phyloP scores from a whole-genome alignment of 106 monocot genomes.

The Iris macrosiphon region DNA sequence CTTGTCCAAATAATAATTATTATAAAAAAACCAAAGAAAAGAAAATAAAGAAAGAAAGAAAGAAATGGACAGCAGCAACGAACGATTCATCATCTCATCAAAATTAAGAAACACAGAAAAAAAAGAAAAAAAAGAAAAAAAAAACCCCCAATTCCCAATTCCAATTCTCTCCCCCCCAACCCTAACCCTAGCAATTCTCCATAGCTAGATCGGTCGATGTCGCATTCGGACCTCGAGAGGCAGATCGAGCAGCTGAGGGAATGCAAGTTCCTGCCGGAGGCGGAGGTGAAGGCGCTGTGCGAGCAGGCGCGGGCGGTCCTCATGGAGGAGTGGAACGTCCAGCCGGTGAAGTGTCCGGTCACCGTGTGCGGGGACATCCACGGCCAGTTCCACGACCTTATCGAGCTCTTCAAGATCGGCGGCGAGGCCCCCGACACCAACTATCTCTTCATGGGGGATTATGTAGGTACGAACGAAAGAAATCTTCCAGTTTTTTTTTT shows the following conservation, averaged over 20 bases:
- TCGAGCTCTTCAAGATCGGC: slow-evolving; percentile 61
- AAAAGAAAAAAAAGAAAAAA: too few species aligned
- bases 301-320: slow-evolving; percentile 60
- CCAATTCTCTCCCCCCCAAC: too few species aligned
- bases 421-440: slow-evolving; percentile 68
- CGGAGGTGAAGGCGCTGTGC: slow-evolving; percentile 29
- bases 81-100: too few species aligned
- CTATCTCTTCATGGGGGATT: slow-evolving; percentile 84
- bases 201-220: too few species aligned
- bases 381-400: slow-evolving; percentile 64
- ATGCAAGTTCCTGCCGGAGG: slow-evolving; percentile 19
- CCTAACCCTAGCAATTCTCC: too few species aligned
- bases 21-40: too few species aligned
- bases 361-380: slow-evolving; percentile 67
- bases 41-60: too few species aligned
- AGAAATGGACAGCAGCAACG: too few species aligned
- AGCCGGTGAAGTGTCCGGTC: slow-evolving; percentile 58
- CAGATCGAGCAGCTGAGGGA: slow-evolving; percentile 22
- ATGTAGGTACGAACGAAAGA: slow-evolving; percentile 48
- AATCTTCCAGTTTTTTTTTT: too few species aligned
- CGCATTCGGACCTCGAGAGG: slow-evolving; percentile 11
- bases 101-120: too few species aligned
- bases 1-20: too few species aligned
- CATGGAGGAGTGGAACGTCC: slow-evolving; percentile 77
- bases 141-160: too few species aligned